Conservation (phyloP, 768 basidiomycete genomes). For the Gloeopeniophorella convolvens region DNA sequence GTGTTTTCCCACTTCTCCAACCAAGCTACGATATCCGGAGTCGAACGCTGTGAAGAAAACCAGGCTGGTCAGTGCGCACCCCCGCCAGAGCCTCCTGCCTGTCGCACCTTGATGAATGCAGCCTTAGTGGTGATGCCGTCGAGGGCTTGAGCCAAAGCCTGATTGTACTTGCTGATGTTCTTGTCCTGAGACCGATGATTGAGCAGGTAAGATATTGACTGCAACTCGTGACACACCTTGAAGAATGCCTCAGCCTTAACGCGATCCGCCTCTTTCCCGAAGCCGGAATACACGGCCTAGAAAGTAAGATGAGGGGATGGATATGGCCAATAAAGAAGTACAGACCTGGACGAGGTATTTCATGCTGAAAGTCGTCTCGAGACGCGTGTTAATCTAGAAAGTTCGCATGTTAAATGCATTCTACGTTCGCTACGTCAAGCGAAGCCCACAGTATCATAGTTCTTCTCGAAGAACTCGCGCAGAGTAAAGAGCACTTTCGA, state of each 20-base stretch:
- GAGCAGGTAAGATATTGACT: neutral
- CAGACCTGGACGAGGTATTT: conserved; percentile 11
- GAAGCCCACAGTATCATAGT: conserved; percentile 54
- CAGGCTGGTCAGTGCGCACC: neutral
- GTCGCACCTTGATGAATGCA: conserved; percentile 12
- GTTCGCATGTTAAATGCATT: too few relatives aligned
- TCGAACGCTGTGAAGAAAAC: conserved; percentile 12
- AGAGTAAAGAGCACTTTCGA: conserved; percentile 44
- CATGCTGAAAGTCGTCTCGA: conserved; percentile 15
- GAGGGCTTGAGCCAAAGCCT: conserved; percentile 15
- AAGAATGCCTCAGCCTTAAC: conserved; percentile 16
- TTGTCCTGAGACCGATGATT: conserved; percentile 6
- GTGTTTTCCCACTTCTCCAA: conserved; percentile 14
- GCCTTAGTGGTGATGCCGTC: conserved; percentile 16
- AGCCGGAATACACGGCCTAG: conserved; percentile 4
- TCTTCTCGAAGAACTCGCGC: conserved; percentile 57
- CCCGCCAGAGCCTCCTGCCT: neutral
- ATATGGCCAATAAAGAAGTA: neutral
- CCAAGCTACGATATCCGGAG: conserved; percentile 13
- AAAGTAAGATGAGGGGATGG: neutral
- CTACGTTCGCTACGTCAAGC: too few relatives aligned
- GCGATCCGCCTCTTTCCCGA: conserved; percentile 10
- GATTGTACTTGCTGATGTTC: conserved; percentile 16
- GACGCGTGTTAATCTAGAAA: conserved; percentile 10
- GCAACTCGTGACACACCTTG: conserved; percentile 1